Base-by-base conservation (phyloP, 129 eudicot genomes). In the Artemisia argyi region DNA sequence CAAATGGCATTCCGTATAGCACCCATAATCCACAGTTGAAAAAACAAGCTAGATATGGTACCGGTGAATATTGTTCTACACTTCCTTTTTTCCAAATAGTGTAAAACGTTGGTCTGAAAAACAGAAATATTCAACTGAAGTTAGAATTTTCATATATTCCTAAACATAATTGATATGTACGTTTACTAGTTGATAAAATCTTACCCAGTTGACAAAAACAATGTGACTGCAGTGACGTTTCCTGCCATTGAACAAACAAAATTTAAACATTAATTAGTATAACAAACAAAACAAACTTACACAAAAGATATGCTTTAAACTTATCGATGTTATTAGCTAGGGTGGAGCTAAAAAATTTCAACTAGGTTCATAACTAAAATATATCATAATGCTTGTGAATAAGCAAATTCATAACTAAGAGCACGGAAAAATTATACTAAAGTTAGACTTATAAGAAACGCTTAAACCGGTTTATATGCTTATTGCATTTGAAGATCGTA, bases 11-110 rank as follows among this genome's bases (percentile, higher is more conserved):
- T 0, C 97, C 98, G 51, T 93, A 93, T 30, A 90, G 71, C 10
- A 86, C 79, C 98, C 98, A 93, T 30, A 93, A 78, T 14, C 86
- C 89, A 65, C 92, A 90, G 28, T 93, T 93, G 30, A 93, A 50
- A 39, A 93, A 84, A 0, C 96, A 82, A 6, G 89, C 95, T 0
- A 93, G 76, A 67, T 93, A 89, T 11, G 96, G 91, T 15, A 83
- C 71, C 5, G 98, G 63, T 8, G 96, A 87, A 75, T 78, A 93
- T 49, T 85, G 87, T 44, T 93, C 97, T 44, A 93, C 98, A 11
- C 91, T 82, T 11, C 76, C 71, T 72, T 80, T 89, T 83, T 89
- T 89, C 83, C 85, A 80, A 80, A 93, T 93, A 0, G 22, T 54
- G 42, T 63, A 22, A 71, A 87, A 93, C 0, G 98, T 92, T 63